Percentiles rank a stretch among this genome's conserved stretches.
Evolutionary conservation across 441 rosid species (phyloP).

Genomic region (Pelargonium cotyledonis): DNA sequence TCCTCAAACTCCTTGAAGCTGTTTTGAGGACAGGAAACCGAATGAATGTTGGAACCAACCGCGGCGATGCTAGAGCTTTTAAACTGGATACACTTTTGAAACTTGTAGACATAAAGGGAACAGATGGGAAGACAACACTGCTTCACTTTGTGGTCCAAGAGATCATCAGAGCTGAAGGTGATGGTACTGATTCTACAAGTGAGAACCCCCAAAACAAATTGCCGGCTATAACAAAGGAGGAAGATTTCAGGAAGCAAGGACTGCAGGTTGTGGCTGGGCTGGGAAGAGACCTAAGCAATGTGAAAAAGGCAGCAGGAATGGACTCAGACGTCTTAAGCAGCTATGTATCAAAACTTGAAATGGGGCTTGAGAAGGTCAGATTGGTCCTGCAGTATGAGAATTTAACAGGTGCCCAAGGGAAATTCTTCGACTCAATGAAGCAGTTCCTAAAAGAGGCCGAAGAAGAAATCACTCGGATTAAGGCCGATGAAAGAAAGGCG

Average conservation of each 20-base stretch:
- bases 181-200: conserved; percentile 32
- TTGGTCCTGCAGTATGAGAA: conserved; percentile 59
- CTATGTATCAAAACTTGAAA: conserved; percentile 72
- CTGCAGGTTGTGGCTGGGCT: conserved; percentile 82
- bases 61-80: conserved; percentile 92
- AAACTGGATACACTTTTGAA: conserved; percentile 91
- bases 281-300: conserved; percentile 72
- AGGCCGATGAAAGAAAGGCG: conserved; percentile 66
- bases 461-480: conserved; percentile 61
- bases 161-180: conserved; percentile 75
- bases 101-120: conserved; percentile 92
- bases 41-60: conserved; percentile 95
- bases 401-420: conserved; percentile 42
- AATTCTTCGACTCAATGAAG: conserved; percentile 66
- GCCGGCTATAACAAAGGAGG: conserved; percentile 35
- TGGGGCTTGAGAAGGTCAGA: conserved; percentile 72
- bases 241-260: conserved; percentile 78
- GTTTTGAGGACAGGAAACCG: conserved; percentile 88
- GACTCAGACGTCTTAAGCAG: conserved; percentile 88
- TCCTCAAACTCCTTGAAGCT: conserved; percentile 90
- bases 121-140: conserved; percentile 92
- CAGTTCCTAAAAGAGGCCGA: conserved; percentile 65
- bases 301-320: conserved; percentile 94
- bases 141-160: conserved; percentile 99
- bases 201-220: conserved; percentile 33